Percentiles rank a stretch among this genome's conserved stretches.
phyloP scores from a whole-genome alignment of 2,329 filamentous ascomycete species.

The Colletotrichum paranaense region DNA sequence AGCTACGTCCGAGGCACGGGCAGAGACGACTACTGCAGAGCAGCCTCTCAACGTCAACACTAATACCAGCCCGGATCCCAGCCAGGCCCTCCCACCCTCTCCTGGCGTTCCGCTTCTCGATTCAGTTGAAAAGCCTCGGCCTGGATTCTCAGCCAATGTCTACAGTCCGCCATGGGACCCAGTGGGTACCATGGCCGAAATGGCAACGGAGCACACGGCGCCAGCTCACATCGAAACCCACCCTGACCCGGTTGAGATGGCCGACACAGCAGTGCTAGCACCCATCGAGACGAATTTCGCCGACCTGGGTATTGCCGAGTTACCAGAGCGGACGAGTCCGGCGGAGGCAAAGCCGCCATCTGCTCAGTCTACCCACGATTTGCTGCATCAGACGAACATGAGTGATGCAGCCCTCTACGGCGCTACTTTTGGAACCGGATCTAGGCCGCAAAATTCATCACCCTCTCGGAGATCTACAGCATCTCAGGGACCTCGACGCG shows the following conservation, averaged over 20 bases:
- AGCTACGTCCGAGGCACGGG: neutral
- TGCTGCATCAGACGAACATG: slow-evolving; percentile 36
- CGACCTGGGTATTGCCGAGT: slow-evolving; percentile 48
- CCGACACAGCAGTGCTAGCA: slow-evolving; percentile 49
- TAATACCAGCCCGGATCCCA: neutral
- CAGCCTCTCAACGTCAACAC: neutral
- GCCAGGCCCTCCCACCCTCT: neutral
- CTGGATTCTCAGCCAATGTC: slow-evolving; percentile 43
- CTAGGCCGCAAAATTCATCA: slow-evolving; percentile 25
- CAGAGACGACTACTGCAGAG: neutral
- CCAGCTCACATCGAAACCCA: slow-evolving; percentile 54
- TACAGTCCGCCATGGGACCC: slow-evolving; percentile 47
- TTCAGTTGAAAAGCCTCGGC: slow-evolving; percentile 45
- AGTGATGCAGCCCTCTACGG: slow-evolving; percentile 27
- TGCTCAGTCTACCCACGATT: slow-evolving; percentile 3
- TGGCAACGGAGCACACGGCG: slow-evolving; percentile 57
- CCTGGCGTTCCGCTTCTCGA: slow-evolving; percentile 47
- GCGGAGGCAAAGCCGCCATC: slow-evolving; percentile 39
- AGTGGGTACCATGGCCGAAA: slow-evolving; percentile 59
- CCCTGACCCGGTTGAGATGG: slow-evolving; percentile 59
- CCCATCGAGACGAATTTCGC: slow-evolving; percentile 46
- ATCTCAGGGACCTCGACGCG: neutral
- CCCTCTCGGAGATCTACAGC: neutral
- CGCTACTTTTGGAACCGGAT: slow-evolving; percentile 33
- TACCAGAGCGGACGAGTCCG: slow-evolving; percentile 48